Conservation (phyloP, 1,284 basidiomycete genomes). For the Heterobasidion occidentale region DNA sequence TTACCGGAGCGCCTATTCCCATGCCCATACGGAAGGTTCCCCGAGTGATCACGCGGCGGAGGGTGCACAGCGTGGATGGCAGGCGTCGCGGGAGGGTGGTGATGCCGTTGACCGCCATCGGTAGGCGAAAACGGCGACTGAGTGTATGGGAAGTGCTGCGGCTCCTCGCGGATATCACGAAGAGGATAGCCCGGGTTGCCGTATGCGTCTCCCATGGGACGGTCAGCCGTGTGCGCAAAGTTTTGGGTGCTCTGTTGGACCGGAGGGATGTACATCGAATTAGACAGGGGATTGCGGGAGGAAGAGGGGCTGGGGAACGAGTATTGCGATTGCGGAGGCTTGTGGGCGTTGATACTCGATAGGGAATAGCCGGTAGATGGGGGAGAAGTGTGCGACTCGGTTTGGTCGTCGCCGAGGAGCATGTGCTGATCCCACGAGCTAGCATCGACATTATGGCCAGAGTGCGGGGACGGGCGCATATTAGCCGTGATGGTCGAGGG, state of each 20-base stretch:
- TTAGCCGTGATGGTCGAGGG: slow-evolving; percentile 23
- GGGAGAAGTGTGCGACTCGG: slow-evolving; percentile 31
- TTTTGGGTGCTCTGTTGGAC: slow-evolving; percentile 15
- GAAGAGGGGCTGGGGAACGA: slow-evolving; percentile 28
- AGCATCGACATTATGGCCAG: slow-evolving; percentile 41
- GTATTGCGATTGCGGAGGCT: slow-evolving; percentile 21
- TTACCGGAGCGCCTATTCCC: slow-evolving; percentile 39
- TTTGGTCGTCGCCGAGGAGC: slow-evolving; percentile 42
- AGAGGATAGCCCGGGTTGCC: slow-evolving; percentile 28
- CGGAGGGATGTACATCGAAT: slow-evolving; percentile 27
- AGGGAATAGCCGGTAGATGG: slow-evolving; percentile 32
- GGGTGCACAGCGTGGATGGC: slow-evolving; percentile 14
- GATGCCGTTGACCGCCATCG: slow-evolving; percentile 21
- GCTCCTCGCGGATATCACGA: slow-evolving; percentile 32
- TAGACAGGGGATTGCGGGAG: slow-evolving; percentile 28
- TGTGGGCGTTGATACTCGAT: slow-evolving; percentile 28
- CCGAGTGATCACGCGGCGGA: slow-evolving; percentile 10
- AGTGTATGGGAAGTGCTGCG: slow-evolving; percentile 28
- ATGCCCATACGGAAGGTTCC: slow-evolving; percentile 9
- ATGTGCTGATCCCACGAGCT: slow-evolving; percentile 51
- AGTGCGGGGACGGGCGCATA: slow-evolving; percentile 29
- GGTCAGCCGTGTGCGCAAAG: slow-evolving; percentile 33
- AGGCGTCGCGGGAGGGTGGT: slow-evolving; percentile 21
- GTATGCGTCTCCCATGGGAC: slow-evolving; percentile 28
- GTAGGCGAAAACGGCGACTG: slow-evolving; percentile 31